These are phyloP conservation scores for Pseudocercospora pini-densiflorae DNA, from an alignment of 2,329 filamentous ascomycete species.

Conservation along the genomic window DNA sequence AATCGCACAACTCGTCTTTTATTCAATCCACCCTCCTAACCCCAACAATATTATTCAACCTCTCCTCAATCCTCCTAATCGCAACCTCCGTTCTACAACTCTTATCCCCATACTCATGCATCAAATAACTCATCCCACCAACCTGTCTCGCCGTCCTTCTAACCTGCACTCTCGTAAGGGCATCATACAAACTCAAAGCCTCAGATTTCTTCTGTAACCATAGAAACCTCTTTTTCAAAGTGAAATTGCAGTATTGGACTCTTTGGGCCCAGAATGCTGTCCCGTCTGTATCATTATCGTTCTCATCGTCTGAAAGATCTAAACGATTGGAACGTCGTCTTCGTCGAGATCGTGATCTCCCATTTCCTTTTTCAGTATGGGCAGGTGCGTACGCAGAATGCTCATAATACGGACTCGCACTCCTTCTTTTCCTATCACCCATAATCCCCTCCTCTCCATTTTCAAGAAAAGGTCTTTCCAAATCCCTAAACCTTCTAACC, in stretches of 20 bases:
- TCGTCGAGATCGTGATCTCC: conserved; percentile 7
- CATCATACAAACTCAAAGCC: conserved; percentile 42
- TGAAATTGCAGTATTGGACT: conserved; percentile 41
- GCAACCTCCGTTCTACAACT: conserved; percentile 30
- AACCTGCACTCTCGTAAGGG: conserved; percentile 44
- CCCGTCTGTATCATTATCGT: conserved; percentile 40
- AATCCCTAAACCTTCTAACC: conserved; percentile 41
- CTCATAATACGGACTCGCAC: conserved; percentile 31
- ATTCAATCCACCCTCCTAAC: conserved; percentile 38
- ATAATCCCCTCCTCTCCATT: conserved; percentile 32
- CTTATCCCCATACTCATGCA: conserved; percentile 37
- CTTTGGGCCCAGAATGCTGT: conserved; percentile 37
- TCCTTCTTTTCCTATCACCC: conserved; percentile 25
- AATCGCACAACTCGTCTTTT: background rate
- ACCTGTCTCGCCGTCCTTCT: conserved; percentile 44
- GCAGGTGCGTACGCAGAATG: conserved; percentile 37
- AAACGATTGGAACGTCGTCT: background rate
- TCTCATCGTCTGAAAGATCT: conserved; percentile 27
- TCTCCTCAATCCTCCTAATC: conserved; percentile 37
- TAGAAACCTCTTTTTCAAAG: conserved; percentile 40
- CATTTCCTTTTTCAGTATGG: conserved; percentile 27
- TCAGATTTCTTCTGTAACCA: conserved; percentile 46
- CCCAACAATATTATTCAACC: conserved; percentile 39
- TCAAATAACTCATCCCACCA: conserved; percentile 37
- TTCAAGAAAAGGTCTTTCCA: conserved; percentile 47